These are phyloP conservation scores for Curvularia eragrostidis DNA, from an alignment of 2,329 filamentous ascomycete genomes.

Conservation along the genomic window DNA sequence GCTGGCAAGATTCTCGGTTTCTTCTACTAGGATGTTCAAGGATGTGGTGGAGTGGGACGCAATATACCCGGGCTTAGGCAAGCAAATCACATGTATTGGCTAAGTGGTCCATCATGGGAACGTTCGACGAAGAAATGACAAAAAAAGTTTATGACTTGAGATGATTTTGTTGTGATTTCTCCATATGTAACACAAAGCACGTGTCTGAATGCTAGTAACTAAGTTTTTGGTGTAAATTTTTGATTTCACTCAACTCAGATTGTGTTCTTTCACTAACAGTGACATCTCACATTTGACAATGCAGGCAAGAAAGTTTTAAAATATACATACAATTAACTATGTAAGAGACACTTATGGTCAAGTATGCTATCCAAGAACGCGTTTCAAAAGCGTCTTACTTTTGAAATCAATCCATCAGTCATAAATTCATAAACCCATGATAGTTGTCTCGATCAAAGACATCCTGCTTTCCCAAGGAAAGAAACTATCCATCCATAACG, in stretches of 20 bases:
- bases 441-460: slow-evolving; percentile 6
- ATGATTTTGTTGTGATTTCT: not conserved
- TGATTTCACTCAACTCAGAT: not conserved
- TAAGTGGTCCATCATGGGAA: slow-evolving; percentile 38
- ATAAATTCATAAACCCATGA: slow-evolving; percentile 13
- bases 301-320: not conserved
- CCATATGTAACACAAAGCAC: not conserved
- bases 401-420: slow-evolving; percentile 11
- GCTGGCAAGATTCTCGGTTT: slow-evolving; percentile 99
- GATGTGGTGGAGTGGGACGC: slow-evolving; percentile 32
- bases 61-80: slow-evolving; percentile 41
- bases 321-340: slow-evolving; percentile 18
- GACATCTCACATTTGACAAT: not conserved
- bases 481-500: slow-evolving; percentile 15
- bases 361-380: slow-evolving; percentile 7
- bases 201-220: not conserved
- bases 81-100: slow-evolving; percentile 30
- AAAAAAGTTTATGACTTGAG: slow-evolving; percentile 36
- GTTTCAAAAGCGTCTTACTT: slow-evolving; percentile 5
- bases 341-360: slow-evolving; percentile 9
- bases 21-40: slow-evolving; percentile 78
- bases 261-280: not conserved
- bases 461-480: not conserved
- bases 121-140: slow-evolving; percentile 42
- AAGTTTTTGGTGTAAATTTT: too few relatives aligned